A percentile compares a stretch with the other conserved stretches of the same genome.
Conservation (phyloP, 1,284 basidiomycete genomes). For the Cutaneotrichosporon curvatum region DNA sequence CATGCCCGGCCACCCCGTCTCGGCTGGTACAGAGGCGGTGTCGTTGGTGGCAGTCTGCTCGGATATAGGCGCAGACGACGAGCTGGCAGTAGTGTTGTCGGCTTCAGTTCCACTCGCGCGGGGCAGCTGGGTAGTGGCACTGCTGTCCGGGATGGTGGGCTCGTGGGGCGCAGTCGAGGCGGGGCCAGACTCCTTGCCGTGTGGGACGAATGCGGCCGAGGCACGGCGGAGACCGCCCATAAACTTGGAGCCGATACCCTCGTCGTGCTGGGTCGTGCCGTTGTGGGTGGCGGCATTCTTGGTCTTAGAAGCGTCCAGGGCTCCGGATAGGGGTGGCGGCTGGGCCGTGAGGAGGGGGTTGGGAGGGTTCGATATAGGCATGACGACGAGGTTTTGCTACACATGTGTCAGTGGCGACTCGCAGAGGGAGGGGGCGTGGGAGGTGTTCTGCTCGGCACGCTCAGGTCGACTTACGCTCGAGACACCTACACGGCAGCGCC, state of each 20-base stretch:
- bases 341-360: conserved; percentile 30
- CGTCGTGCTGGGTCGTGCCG: conserved; percentile 4
- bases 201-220: conserved; percentile 10
- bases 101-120: not conserved
- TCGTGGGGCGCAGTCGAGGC: not conserved
- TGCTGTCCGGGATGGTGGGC: not conserved
- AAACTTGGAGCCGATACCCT: conserved; percentile 26
- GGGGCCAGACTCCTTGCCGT: too few relatives aligned
- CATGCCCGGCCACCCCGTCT: conserved; percentile 35
- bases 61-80: conserved; percentile 16
- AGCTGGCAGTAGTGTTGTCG: conserved; percentile 9
- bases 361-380: conserved; percentile 32
- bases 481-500: conserved; percentile 37
- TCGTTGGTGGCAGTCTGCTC: conserved; percentile 18
- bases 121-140: too few relatives aligned
- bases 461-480: conserved; percentile 27
- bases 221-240: conserved; percentile 26
- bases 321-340: not conserved
- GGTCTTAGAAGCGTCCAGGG: not conserved
- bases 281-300: conserved; percentile 8
- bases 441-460: not conserved
- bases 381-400: conserved; percentile 36
- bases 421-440: too few relatives aligned
- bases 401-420: too few relatives aligned
- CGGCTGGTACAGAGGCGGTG: conserved; percentile 23